Percentiles rank a stretch among this genome's conserved stretches.
Evolutionary conservation across 345 rosid genomes (phyloP).

Genomic region (Linum trigynum): DNA sequence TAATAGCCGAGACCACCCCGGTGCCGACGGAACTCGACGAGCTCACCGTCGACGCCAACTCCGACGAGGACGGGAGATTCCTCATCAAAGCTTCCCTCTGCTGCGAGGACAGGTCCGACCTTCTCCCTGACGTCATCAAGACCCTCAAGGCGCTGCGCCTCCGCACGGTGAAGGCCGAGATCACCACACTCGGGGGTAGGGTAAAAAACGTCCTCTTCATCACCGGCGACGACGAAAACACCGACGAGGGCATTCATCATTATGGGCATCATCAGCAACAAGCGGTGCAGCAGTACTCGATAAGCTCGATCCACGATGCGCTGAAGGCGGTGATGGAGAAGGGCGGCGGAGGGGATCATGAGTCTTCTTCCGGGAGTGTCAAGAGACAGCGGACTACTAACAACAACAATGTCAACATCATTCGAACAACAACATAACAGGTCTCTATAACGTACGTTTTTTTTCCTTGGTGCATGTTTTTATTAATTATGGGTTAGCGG

Average conservation of each 20-base stretch:
- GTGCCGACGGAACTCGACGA: constrained; percentile 83
- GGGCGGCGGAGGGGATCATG: constrained; percentile 40
- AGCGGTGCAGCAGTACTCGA: constrained; percentile 33
- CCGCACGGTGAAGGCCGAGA: constrained; percentile 80
- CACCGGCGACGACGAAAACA: constrained; percentile 38
- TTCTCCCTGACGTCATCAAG: constrained; percentile 76
- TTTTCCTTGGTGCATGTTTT: background rate
- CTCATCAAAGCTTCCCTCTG: constrained; percentile 86
- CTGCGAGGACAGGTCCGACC: constrained; percentile 87
- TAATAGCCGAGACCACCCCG: constrained; percentile 70
- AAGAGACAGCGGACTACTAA: constrained; percentile 75
- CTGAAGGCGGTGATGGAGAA: constrained; percentile 87
- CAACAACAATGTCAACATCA: constrained; percentile 26
- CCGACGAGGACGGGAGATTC: constrained; percentile 73
- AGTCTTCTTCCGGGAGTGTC: constrained; percentile 46
- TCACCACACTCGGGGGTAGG: constrained; percentile 83
- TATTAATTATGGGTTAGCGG: background rate
- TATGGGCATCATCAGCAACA: constrained; percentile 23
- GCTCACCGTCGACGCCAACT: constrained; percentile 56
- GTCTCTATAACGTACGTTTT: constrained; percentile 30
- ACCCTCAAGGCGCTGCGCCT: constrained; percentile 69
- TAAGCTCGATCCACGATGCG: constrained; percentile 83
- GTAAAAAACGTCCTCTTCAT: constrained; percentile 88
- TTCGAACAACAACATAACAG: constrained; percentile 39
- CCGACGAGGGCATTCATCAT: background rate